These are phyloP conservation scores for Sphagnurus paluster DNA, from an alignment of 1,284 basidiomycete species.

Conservation along the genomic window DNA sequence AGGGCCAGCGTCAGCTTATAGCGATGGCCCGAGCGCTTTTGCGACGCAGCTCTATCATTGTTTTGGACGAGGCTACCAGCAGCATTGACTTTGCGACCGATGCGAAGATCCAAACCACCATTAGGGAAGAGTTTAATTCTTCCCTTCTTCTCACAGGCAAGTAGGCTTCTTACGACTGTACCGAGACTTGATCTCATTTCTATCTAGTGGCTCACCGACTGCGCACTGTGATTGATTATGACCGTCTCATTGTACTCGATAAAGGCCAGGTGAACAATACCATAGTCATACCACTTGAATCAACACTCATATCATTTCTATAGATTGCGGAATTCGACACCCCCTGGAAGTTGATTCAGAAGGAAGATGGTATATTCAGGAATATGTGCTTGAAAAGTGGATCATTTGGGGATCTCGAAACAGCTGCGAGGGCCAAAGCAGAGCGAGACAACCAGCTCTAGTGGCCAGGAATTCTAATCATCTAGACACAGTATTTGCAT, in stretches of 20 bases:
- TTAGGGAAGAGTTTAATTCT: constrained; percentile 75
- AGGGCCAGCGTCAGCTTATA: constrained; percentile 83
- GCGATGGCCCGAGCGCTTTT: constrained; percentile 81
- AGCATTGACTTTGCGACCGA: constrained; percentile 78
- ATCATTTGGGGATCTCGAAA: constrained; percentile 68
- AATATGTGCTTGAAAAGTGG: constrained; percentile 84
- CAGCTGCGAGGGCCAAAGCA: constrained; percentile 53
- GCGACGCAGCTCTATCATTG: constrained; percentile 73
- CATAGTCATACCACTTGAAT: neutral
- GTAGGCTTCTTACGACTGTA: constrained; percentile 14
- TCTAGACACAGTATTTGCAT: too few species aligned
- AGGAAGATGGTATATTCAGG: constrained; percentile 74
- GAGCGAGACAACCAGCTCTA: constrained; percentile 10
- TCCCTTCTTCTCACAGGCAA: constrained; percentile 60
- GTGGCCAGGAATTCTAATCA: too few species aligned
- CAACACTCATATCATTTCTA: neutral
- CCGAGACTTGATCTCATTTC: constrained; percentile 1
- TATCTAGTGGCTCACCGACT: constrained; percentile 65
- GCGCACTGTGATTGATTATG: constrained; percentile 76
- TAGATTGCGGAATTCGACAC: constrained; percentile 82
- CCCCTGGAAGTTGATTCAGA: constrained; percentile 73
- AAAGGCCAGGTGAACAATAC: constrained; percentile 55
- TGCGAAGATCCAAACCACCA: constrained; percentile 77
- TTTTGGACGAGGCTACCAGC: constrained; percentile 83
- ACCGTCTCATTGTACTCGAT: constrained; percentile 79